phyloP scores from a whole-genome alignment of 305 asterid genomes.

The Nicotiana rustica region DNA sequence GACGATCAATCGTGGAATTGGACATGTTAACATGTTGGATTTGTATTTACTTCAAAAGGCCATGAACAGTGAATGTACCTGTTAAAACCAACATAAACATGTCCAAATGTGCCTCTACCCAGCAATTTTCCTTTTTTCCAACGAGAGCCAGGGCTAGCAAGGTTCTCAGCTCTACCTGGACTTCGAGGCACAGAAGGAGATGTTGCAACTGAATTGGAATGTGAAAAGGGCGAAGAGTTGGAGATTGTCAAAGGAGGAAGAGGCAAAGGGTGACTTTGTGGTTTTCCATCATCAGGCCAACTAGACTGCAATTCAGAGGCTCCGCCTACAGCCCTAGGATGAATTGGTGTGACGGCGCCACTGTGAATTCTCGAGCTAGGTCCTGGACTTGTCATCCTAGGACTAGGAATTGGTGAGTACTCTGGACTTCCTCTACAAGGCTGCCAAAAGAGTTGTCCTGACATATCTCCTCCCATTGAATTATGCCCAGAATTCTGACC shows the following conservation, averaged over 20 bases:
- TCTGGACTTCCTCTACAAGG: conserved; percentile 94
- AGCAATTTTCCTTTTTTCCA: conserved; percentile 98
- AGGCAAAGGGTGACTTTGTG: conserved; percentile 88
- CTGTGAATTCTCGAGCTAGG: conserved; percentile 95
- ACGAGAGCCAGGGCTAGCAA: conserved; percentile 86
- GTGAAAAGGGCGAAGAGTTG: conserved; percentile 75
- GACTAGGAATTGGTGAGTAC: conserved; percentile 91
- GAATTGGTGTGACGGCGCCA: conserved; percentile 94
- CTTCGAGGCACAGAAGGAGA: conserved; percentile 94
- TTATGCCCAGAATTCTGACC: conserved; percentile 97
- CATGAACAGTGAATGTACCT: conserved; percentile 57
- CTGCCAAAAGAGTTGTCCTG: conserved; percentile 85
- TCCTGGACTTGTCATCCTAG: conserved; percentile 95
- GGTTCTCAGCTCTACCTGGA: conserved; percentile 91
- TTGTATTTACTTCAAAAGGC: not conserved
- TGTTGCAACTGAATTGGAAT: conserved; percentile 83
- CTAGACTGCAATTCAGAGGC: conserved; percentile 63
- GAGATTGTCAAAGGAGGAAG: conserved; percentile 85
- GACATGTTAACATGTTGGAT: conserved; percentile 24
- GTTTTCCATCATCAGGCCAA: conserved; percentile 85
- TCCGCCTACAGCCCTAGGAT: conserved; percentile 84
- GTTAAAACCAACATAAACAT: conserved; percentile 94
- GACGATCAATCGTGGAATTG: not conserved
- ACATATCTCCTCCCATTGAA: conserved; percentile 96
- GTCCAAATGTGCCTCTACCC: conserved; percentile 97